A percentile compares a stretch with the other conserved stretches of the same genome.
Evolutionary conservation across 2,329 filamentous ascomycete genomes (phyloP).

Genomic region (Cercospora sp.): DNA sequence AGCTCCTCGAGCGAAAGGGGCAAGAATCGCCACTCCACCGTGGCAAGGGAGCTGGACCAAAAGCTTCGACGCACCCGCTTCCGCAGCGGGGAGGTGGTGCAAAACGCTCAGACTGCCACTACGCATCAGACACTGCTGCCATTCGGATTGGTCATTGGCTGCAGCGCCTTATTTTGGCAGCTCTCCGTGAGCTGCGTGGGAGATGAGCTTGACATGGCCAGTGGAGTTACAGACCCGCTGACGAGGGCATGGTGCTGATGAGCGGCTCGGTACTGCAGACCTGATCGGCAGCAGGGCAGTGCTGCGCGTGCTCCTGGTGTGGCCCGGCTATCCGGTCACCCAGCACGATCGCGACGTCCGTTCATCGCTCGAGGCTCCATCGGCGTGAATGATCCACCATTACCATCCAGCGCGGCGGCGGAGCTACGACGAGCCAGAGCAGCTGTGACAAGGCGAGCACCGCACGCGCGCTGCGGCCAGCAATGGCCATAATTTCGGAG

Average conservation of each 20-base stretch:
- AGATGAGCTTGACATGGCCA: not conserved
- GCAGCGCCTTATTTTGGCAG: not conserved
- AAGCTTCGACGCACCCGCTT: constrained; percentile 5
- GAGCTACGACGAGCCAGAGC: no score
- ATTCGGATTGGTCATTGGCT: not conserved
- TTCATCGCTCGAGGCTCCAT: not conserved
- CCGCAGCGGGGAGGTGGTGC: constrained; percentile 1
- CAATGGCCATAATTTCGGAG: not conserved
- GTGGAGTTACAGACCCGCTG: not conserved
- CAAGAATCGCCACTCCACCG: constrained; percentile 25
- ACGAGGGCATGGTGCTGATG: not conserved
- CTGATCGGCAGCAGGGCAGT: not conserved
- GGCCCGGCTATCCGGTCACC: not conserved
- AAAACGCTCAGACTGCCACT: not conserved
- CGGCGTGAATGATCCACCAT: not conserved
- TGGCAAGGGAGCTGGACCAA: constrained; percentile 26
- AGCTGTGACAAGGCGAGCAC: no score
- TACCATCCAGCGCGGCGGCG: no score
- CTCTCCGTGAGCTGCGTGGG: not conserved
- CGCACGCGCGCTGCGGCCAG: no score
- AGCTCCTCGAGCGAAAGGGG: constrained; percentile 17
- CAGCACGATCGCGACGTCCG: not conserved
- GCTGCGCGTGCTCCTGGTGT: not conserved
- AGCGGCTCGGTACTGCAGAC: not conserved
- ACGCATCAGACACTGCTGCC: not conserved